Conservation (phyloP, 2,329 filamentous ascomycete species). For the Trichoderma gracile region DNA sequence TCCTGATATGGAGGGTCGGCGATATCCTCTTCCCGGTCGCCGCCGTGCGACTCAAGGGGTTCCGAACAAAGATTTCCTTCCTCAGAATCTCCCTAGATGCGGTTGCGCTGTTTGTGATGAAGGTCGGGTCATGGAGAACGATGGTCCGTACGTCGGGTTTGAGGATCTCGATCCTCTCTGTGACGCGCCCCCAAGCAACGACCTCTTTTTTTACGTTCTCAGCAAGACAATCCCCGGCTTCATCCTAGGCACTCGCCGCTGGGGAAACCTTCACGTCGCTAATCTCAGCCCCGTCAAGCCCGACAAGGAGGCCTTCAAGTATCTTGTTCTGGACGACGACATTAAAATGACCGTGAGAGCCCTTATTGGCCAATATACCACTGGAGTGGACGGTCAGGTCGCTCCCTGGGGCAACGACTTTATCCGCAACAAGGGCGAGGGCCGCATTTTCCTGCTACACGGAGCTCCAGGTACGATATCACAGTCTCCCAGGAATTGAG, state of each 20-base stretch:
- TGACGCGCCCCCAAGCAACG: slow-evolving; percentile 41
- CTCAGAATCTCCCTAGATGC: slow-evolving; percentile 45
- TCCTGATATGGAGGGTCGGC: slow-evolving; percentile 31
- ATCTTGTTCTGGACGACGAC: slow-evolving; percentile 51
- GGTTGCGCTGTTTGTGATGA: slow-evolving; percentile 42
- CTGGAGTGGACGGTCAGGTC: slow-evolving; percentile 40
- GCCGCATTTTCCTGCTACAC: slow-evolving; percentile 53
- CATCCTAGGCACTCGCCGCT: slow-evolving; percentile 47
- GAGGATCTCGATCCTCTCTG: slow-evolving; percentile 43
- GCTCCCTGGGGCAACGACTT: slow-evolving; percentile 50
- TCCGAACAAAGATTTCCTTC: slow-evolving; percentile 41
- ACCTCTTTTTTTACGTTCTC: slow-evolving; percentile 48
- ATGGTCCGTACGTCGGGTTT: slow-evolving; percentile 43
- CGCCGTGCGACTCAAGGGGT: slow-evolving; percentile 12
- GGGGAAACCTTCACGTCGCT: slow-evolving; percentile 47
- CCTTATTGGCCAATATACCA: slow-evolving; percentile 50
- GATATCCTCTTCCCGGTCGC: slow-evolving; percentile 16
- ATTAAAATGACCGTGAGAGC: slow-evolving; percentile 51
- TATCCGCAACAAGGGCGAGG: slow-evolving; percentile 53
- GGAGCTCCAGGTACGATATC: slow-evolving; percentile 47
- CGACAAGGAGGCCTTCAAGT: slow-evolving; percentile 52
- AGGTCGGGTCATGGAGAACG: slow-evolving; percentile 28
- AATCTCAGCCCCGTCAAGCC: slow-evolving; percentile 44
- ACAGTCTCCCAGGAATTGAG: too few species aligned
- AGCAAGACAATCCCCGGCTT: slow-evolving; percentile 50